A percentile compares a stretch with the other conserved stretches of the same genome.
Conservation (phyloP, 1,139 yeast species). For the Zygosaccharomyces sapae region DNA sequence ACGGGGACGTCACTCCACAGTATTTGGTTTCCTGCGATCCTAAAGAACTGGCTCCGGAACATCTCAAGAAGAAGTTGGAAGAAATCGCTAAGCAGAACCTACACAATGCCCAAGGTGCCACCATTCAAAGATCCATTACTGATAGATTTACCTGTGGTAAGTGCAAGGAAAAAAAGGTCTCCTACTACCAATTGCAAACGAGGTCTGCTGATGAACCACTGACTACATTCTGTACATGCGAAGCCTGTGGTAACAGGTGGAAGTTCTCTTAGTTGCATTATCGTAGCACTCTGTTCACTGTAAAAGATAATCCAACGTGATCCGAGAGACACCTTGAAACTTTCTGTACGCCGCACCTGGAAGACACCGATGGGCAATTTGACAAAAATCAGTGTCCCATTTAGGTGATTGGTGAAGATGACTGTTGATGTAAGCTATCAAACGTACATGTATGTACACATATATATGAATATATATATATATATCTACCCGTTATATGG, state of each 20-base stretch:
- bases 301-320: conserved; percentile 4
- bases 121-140: conserved; percentile 90
- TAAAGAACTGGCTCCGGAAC: conserved; percentile 91
- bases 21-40: conserved; percentile 78
- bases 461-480: neutral
- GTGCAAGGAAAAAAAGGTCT: conserved; percentile 94
- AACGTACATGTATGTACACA: neutral
- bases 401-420: no score
- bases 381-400: no score
- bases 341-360: conserved; percentile 1
- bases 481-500: neutral
- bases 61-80: conserved; percentile 78
- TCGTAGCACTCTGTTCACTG: neutral
- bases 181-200: conserved; percentile 96
- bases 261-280: conserved; percentile 75
- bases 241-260: conserved; percentile 97
- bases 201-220: conserved; percentile 98
- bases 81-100: conserved; percentile 82
- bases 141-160: conserved; percentile 97
- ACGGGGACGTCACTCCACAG: conserved; percentile 60
- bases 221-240: conserved; percentile 97
- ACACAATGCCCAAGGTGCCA: conserved; percentile 97
- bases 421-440: neutral
- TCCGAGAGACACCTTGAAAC: neutral
- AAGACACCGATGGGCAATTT: neutral